These are phyloP conservation scores for Cystoderma amianthinum DNA, from an alignment of 768 basidiomycete genomes.

Conservation along the genomic window DNA sequence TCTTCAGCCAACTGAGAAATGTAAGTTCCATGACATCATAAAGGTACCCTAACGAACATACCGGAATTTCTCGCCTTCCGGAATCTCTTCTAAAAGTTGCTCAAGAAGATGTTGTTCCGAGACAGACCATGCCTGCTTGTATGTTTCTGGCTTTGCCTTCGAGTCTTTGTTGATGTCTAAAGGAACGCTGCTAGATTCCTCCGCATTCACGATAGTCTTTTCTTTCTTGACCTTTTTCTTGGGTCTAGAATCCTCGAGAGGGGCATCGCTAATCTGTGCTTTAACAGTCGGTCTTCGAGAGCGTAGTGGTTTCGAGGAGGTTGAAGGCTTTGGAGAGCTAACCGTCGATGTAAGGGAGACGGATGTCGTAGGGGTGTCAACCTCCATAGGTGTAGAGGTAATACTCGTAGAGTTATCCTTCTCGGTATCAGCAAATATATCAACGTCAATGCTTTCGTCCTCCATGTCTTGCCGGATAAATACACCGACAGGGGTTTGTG, in stretches of 20 bases:
- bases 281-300: not conserved
- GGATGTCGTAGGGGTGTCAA: not conserved
- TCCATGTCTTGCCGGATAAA: conserved; percentile 50
- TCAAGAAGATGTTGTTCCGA: conserved; percentile 76
- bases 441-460: conserved; percentile 57
- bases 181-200: not conserved
- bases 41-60: conserved; percentile 17
- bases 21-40: not conserved
- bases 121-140: conserved; percentile 74
- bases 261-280: not conserved
- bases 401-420: conserved; percentile 1
- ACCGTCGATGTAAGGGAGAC: not conserved
- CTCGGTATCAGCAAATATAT: conserved; percentile 35
- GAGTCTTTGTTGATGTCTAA: not conserved
- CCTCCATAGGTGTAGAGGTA: not conserved
- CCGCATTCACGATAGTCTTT: conserved; percentile 2
- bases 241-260: not conserved
- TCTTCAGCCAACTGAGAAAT: conserved; percentile 65
- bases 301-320: not conserved
- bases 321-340: not conserved
- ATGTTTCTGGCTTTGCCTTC: conserved; percentile 63
- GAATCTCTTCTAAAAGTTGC: conserved; percentile 66
- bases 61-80: conserved; percentile 73
- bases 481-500: conserved; percentile 26
- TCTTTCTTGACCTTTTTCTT: conserved; percentile 1